Evolutionary conservation across 495 filamentous ascomycete genomes (phyloP).

Genomic region (Lasiosphaeris hirsuta): DNA sequence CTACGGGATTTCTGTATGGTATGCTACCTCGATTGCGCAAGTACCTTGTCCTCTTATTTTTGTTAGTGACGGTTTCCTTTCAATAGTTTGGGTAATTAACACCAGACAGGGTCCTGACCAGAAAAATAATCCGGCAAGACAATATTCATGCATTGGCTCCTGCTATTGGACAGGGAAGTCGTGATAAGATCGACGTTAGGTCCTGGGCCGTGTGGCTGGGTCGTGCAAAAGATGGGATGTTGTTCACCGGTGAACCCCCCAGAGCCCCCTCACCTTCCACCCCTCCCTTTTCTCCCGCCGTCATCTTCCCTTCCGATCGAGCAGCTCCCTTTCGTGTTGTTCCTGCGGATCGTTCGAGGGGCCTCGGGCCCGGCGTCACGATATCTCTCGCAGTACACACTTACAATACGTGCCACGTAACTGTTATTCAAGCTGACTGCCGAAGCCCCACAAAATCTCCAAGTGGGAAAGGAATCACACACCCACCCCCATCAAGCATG

Average conservation of each 20-base stretch:
- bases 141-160: conserved; percentile 11
- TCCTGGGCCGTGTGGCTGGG: conserved; percentile 18
- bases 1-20: too few species aligned
- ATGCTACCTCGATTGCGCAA: too few species aligned
- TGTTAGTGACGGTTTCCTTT: background rate
- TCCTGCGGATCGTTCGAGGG: too few species aligned
- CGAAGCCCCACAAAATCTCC: background rate
- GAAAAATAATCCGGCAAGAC: conserved; percentile 7
- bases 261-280: background rate
- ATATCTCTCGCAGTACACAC: too few species aligned
- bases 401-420: too few species aligned
- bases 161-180: conserved; percentile 23
- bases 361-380: too few species aligned
- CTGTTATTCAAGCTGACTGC: background rate
- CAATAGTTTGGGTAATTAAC: conserved; percentile 15
- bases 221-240: conserved; percentile 4
- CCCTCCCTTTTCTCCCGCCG: too few species aligned
- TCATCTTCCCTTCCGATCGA: too few species aligned
- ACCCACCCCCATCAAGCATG: background rate
- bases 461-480: background rate
- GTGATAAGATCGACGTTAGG: conserved; percentile 27
- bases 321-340: too few species aligned
- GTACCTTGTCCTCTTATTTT: background rate
- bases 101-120: conserved; percentile 14
- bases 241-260: background rate